Percentiles rank a stretch among this genome's conserved stretches.
phyloP scores from a whole-genome alignment of 2,329 filamentous ascomycete genomes.

The Penicillium italicum region DNA sequence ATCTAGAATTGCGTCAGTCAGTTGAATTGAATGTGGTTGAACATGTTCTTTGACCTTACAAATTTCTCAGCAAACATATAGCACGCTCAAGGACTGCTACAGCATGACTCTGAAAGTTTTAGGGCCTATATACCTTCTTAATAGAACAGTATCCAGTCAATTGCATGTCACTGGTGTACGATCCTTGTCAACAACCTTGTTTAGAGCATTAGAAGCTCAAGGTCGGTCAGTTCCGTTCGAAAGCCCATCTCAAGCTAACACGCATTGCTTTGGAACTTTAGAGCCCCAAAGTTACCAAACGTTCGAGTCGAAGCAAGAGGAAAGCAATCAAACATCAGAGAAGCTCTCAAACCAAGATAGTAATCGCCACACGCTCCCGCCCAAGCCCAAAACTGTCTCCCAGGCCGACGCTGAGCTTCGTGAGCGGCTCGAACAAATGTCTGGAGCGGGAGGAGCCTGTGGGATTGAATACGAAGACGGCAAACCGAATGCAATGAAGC shows the following conservation, averaged over 20 bases:
- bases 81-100: neutral
- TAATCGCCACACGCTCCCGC: conserved; percentile 9
- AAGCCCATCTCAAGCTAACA: neutral
- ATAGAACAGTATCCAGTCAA: neutral
- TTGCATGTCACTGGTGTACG: neutral
- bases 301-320: neutral
- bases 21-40: neutral
- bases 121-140: neutral
- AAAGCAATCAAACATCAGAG: neutral
- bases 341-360: conserved; percentile 1
- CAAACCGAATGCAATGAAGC: conserved; percentile 67
- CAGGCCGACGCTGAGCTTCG: conserved; percentile 66
- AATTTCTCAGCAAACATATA: neutral
- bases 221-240: neutral
- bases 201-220: neutral
- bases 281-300: neutral
- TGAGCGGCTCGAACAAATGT: conserved; percentile 61
- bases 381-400: conserved; percentile 53
- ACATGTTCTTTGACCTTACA: neutral
- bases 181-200: conserved; percentile 6
- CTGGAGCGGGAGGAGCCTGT: conserved; percentile 66
- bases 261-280: neutral
- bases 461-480: conserved; percentile 75
- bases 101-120: neutral
- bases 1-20: neutral